These are phyloP conservation scores for Podila epicladia DNA, from an alignment of 192 early-diverging fungal genomes.

Conservation along the genomic window DNA sequence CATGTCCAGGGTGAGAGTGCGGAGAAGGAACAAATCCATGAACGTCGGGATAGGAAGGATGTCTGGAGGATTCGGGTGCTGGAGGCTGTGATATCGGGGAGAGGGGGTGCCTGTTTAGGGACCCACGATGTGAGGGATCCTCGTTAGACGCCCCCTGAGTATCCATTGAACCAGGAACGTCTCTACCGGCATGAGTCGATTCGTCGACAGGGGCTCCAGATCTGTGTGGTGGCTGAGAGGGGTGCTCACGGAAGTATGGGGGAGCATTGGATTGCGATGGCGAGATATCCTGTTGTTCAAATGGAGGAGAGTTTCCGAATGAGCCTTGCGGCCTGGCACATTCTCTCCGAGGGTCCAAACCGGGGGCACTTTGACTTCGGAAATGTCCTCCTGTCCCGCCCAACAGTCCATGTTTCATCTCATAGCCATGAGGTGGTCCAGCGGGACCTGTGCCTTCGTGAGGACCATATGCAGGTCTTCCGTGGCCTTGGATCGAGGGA, in stretches of 20 bases:
- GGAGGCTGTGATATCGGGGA: constrained; percentile 23
- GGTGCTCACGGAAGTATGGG: constrained; percentile 19
- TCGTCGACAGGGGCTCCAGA: constrained; percentile 6
- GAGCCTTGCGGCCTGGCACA: neutral
- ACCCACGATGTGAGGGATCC: constrained; percentile 1
- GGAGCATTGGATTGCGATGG: constrained; percentile 6
- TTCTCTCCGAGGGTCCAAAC: constrained; percentile 35
- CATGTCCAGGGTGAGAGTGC: neutral
- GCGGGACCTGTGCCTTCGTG: no score
- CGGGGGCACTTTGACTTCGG: constrained; percentile 50
- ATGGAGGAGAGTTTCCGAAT: constrained; percentile 19
- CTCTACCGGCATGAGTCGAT: constrained; percentile 2
- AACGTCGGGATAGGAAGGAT: constrained; percentile 1
- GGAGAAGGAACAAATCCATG: constrained; percentile 6
- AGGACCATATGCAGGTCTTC: no score
- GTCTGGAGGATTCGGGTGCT: neutral
- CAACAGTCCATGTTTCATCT: constrained; percentile 12
- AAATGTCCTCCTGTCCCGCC: constrained; percentile 30
- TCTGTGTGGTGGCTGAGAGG: constrained; percentile 3
- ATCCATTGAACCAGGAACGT: neutral
- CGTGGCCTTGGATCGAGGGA: neutral
- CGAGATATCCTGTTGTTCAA: constrained; percentile 19
- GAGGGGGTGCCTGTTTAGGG: constrained; percentile 21
- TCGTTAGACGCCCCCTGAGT: neutral
- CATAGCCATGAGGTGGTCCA: constrained; percentile 3